A percentile compares a stretch with the other conserved stretches of the same genome.
phyloP scores from a whole-genome alignment of 1,284 basidiomycete species.

The Microbotryomycetes sp. region DNA sequence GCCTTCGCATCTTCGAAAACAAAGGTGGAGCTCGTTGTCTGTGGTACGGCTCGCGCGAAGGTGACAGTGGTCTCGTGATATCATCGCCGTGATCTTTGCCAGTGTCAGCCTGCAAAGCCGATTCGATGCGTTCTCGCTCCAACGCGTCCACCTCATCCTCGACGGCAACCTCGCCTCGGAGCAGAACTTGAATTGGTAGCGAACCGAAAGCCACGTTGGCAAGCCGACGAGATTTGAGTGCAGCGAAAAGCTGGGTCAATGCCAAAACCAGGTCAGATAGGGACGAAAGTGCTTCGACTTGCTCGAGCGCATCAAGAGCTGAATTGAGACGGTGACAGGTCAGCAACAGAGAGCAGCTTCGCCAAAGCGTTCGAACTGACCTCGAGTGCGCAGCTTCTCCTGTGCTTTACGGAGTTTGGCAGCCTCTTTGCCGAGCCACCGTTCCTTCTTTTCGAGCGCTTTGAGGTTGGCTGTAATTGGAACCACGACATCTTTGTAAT shows the following conservation, averaged over 20 bases:
- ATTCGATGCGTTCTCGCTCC: constrained; percentile 8
- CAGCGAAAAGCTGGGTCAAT: constrained; percentile 22
- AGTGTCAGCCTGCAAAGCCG: neutral
- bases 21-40: constrained; percentile 19
- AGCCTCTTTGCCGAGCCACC: constrained; percentile 69
- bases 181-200: constrained; percentile 25
- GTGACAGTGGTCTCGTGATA: constrained; percentile 43
- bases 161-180: constrained; percentile 30
- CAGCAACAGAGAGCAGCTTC: too few relatives aligned
- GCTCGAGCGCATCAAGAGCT: neutral
- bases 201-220: constrained; percentile 22
- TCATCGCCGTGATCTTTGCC: constrained; percentile 38
- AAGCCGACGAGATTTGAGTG: constrained; percentile 20
- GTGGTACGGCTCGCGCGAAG: constrained; percentile 3
- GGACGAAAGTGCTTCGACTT: constrained; percentile 5
- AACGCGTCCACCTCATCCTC: constrained; percentile 17
- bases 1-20: constrained; percentile 27
- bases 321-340: too few relatives aligned
- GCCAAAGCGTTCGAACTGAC: too few relatives aligned
- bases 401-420: constrained; percentile 60
- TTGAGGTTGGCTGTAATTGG: constrained; percentile 55
- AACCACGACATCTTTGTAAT: constrained; percentile 81
- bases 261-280: constrained; percentile 25
- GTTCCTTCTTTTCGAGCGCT: constrained; percentile 72
- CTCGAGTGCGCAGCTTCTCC: constrained; percentile 48